Evolutionary conservation across 1,139 yeast genomes (phyloP).

Genomic region (Kodamaea plutei): DNA sequence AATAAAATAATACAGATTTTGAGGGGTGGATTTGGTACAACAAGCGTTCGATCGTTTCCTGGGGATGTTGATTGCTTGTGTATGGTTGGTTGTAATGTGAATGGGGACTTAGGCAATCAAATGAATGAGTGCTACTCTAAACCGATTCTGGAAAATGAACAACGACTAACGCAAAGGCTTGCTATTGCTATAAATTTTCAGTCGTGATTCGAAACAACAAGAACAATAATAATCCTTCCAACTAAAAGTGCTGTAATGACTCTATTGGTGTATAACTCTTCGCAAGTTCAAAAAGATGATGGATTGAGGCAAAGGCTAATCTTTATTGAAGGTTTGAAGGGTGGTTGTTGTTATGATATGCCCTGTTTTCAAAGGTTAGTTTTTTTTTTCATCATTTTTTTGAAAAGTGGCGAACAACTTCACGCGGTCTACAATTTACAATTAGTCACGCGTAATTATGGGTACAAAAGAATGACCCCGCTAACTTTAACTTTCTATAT

Average conservation of each 20-base stretch:
- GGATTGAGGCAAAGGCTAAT: conserved; percentile 4
- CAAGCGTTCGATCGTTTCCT: too few species aligned
- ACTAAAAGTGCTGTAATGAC: too few species aligned
- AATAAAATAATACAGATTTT: too few species aligned
- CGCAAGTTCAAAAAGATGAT: not conserved
- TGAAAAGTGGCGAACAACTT: conserved; percentile 13
- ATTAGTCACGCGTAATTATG: conserved; percentile 7
- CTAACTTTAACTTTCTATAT: not conserved
- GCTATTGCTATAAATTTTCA: too few species aligned
- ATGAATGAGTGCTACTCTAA: conserved; percentile 23
- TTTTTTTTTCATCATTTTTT: conserved; percentile 12
- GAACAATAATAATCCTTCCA: too few species aligned
- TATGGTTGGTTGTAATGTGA: not conserved
- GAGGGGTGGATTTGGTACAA: too few species aligned
- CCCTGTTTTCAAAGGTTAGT: conserved; percentile 5
- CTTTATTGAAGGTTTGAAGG: conserved; percentile 9
- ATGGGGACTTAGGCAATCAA: conserved; percentile 18
- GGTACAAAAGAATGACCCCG: conserved; percentile 5
- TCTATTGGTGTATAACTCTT: not conserved
- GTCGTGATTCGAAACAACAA: too few species aligned
- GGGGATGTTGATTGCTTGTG: too few species aligned
- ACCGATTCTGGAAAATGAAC: conserved; percentile 8
- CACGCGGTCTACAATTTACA: conserved; percentile 9
- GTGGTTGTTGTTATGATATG: conserved; percentile 11
- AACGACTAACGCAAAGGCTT: conserved; percentile 1